Base-by-base conservation (phyloP, 805 yeast species). In the Candida krabiensis region DNA sequence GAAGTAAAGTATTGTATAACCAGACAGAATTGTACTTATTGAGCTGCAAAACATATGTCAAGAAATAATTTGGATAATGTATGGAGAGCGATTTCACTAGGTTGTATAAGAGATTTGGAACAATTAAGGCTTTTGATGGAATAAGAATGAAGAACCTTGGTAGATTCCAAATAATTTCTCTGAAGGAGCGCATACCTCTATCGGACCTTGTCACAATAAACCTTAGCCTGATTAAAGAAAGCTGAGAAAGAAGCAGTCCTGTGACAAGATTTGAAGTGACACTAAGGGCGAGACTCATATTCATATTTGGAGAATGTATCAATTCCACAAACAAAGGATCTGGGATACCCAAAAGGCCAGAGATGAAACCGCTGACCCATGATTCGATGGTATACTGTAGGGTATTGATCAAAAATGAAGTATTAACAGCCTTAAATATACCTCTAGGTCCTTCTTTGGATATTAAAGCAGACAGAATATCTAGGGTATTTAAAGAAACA, bases 321-420 rank as follows among this genome's bases (percentile, higher is more conserved):
- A 85, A 72, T 46, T 87, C 96, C 49, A 88, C 80, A 58, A 88
- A 83, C 44, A 80, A 79, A 3, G 96, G 96, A 57, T 90, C 97
- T 0, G 96, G 96, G 21, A 88, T 77, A 14, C 85, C 83, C 36
- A 86, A 60, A 31, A 86, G 65, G 2, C 96, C 93, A 4, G 96
- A 81, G 6, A 89, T 57, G 46, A 90, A 77, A 3, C 96, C 96
- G 0, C 95, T 84, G 33, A 89, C 70, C 97, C 98, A 90, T 1
- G 96, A 87, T 55, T 86, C 91, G 31, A 89, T 65, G 0, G 96
- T 84, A 33, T 80, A 77, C 2, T 83, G 77, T 14, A 88, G 67
- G 0, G 95, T 84, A 37, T 76, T 83, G 56, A 84, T 74, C 14
- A 93, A 70, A 53, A 89, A 91, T 0, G 95, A 73, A 2, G 96